Evolutionary conservation across 345 rosid genomes (phyloP).

Genomic region (Hevea brasiliensis): DNA sequence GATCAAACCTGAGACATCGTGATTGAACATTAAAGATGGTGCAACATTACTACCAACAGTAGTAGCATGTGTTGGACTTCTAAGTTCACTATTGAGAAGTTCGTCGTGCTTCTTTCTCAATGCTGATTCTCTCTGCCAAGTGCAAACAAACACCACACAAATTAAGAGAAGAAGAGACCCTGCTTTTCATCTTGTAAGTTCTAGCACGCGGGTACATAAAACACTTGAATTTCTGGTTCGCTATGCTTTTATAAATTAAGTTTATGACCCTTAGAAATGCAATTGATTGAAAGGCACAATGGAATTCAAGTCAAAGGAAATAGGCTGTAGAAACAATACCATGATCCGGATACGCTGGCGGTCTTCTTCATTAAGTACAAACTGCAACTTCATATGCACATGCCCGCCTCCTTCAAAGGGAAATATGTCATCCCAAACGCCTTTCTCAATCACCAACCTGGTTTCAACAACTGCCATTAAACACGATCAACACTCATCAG

Average conservation of each 20-base stretch:
- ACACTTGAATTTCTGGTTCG: neutral
- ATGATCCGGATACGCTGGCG: constrained; percentile 57
- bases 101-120: constrained; percentile 65
- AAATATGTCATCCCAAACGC: constrained; percentile 65
- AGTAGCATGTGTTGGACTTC: constrained; percentile 32
- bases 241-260: neutral
- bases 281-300: neutral
- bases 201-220: neutral
- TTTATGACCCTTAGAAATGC: neutral
- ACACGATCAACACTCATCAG: constrained; percentile 25
- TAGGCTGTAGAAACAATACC: constrained; percentile 37
- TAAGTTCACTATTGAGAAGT: constrained; percentile 32
- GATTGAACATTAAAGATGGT: constrained; percentile 9
- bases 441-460: constrained; percentile 73
- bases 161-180: neutral
- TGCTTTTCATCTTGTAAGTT: neutral
- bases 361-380: constrained; percentile 80
- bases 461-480: constrained; percentile 61
- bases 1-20: constrained; percentile 57
- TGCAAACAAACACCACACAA: neutral
- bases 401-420: constrained; percentile 69
- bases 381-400: constrained; percentile 73
- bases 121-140: constrained; percentile 79
- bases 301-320: neutral
- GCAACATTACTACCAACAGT: constrained; percentile 20